Evolutionary conservation across 441 rosid genomes (phyloP), one percentile per base, ranked within the genome.

Genomic region (Eruca vesicaria): DNA sequence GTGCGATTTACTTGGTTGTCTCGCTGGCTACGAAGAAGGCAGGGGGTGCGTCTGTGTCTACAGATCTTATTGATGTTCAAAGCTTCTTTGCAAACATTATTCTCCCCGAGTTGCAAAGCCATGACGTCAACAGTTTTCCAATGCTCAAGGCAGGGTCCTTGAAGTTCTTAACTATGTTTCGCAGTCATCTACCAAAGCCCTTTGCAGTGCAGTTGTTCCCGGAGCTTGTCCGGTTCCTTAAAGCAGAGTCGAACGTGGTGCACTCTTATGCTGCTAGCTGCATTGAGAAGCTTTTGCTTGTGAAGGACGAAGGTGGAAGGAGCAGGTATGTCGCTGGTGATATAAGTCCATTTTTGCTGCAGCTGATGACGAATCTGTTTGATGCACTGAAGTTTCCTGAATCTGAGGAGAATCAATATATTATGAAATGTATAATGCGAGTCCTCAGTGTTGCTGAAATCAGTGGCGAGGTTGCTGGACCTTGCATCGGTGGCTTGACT

Each of bases 221-320:
- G 0, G 89, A 90, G 75, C 68, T 96, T 82, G 86, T 87, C 69
- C 85, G 91, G 71, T 91, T 80, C 76, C 97, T 95, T 57, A 84
- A 75, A 45, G 89, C 97, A 21, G 94, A 90, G 83, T 89, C 97
- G 6, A 89, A 89, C 65, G 99, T 93, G 43, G 98, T 96, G 74
- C 99, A 96, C 82, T 96, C 99, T 69, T 96, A 93, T 69, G 96
- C 98, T 73, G 97, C 99, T 19, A 91, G 86, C 71, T 96, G 98
- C 71, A 87, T 90, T 77, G 99, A 96, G 79, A 93, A 93, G 78
- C 90, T 96, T 19, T 84, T 96, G 90, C 77, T 90, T 71, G 97
- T 95, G 29, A 91, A 85, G 92, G 95, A 93, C 16, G 97, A 90
- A 64, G 88, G 87, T 6, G 89, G 90, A 35, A 87, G 60, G 55